phyloP scores from a whole-genome alignment of 2,329 filamentous ascomycete species.

The Atkinsonella texensis region DNA sequence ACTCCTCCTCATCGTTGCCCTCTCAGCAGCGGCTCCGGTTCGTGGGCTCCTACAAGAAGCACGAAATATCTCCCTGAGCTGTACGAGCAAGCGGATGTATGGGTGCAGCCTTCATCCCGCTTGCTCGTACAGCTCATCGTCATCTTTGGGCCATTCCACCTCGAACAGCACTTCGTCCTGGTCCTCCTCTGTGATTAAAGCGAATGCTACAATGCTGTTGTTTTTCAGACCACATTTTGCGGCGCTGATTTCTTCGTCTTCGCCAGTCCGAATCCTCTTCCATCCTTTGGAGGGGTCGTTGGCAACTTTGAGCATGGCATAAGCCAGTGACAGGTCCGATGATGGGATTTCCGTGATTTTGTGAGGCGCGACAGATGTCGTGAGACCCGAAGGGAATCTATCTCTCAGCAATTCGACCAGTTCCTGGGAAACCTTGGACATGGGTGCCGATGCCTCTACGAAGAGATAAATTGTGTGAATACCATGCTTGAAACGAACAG shows the following conservation, averaged over 20 bases:
- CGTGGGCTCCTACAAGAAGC: no score
- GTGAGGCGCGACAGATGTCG: constrained; percentile 19
- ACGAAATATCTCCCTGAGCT: neutral
- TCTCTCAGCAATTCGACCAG: constrained; percentile 47
- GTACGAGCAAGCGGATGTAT: no score
- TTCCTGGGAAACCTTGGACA: constrained; percentile 43
- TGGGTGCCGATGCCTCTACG: constrained; percentile 43
- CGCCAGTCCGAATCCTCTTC: constrained; percentile 30
- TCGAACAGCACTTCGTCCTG: constrained; percentile 30
- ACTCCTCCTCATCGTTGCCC: no score
- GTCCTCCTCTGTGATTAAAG: constrained; percentile 27
- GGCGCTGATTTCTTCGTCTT: constrained; percentile 26
- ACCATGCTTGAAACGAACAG: constrained; percentile 61
- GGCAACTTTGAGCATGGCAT: constrained; percentile 31
- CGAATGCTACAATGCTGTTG: constrained; percentile 37
- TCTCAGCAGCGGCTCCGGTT: no score
- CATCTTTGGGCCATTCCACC: constrained; percentile 34
- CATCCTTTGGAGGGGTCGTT: constrained; percentile 37
- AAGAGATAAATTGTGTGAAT: constrained; percentile 60
- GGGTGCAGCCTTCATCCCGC: neutral
- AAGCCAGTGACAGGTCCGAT: constrained; percentile 29
- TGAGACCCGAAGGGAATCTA: constrained; percentile 42
- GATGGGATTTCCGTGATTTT: constrained; percentile 29
- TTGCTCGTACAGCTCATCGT: constrained; percentile 23
- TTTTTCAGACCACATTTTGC: constrained; percentile 32